Evolutionary conservation across 108 stramenopile species (phyloP), one percentile per base, ranked within the genome.

Genomic region (Nitzschia sp.): DNA sequence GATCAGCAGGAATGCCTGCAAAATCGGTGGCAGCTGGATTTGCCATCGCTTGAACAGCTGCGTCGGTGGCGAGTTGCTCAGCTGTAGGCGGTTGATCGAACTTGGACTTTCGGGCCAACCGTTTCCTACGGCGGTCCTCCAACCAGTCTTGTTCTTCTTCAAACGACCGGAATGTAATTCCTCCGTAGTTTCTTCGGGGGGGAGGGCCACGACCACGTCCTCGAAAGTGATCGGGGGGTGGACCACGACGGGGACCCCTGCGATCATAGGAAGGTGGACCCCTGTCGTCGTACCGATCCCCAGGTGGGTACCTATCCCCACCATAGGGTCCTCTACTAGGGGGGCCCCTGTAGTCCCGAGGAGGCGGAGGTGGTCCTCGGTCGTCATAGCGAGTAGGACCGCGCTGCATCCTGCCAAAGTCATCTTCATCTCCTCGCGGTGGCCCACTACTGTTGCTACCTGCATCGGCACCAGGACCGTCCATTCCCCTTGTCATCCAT

Each of bases 71-170:
- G 42, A 82, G 51, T 52, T 91, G 87, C 53, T 89, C 77, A 2
- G 86, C 63, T 1, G 91, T 88, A 17, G 93, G 90, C 24, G 72
- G 67, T 3, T 88, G 72, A 76, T 94, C 93, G 64, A 89, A 94
- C 34, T 81, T 72, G 63, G 78, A 79, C 43, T 75, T 69, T 24
- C 89, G 76, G 11, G 80, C 69, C 51, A 80, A 68, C 20, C 93
- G 83, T 63, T 87, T 87, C 34, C 88, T 76, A 17, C 90, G 85
- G 29, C 90, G 86, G 9, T 89, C 83, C n/a, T 83, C 80, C 21
- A 88, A 83, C 90, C 89, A 94, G 6, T 79, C 88, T 20, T 72
- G 74, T 77, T 94, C 93, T 66, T 91, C 87, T 76, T 91, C 87
- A 59, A 70, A 89, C 25, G 90, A 91, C 20, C 76, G 68, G 42